phyloP scores from a whole-genome alignment of 192 early-diverging fungal genomes.

The Chytriomyces hyalinus region DNA sequence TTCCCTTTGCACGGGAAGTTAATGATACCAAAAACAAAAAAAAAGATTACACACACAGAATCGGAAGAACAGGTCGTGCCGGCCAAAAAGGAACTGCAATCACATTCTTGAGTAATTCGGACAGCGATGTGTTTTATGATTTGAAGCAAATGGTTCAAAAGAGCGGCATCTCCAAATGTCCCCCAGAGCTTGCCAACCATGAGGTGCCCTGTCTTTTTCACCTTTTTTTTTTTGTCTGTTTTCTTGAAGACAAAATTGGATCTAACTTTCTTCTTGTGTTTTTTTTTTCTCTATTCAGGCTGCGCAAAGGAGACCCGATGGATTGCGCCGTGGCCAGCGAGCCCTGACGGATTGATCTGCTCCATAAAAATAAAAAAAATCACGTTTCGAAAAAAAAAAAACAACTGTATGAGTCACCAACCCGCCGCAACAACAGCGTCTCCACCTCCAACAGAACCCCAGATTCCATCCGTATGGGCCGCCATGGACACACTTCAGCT shows the following conservation, averaged over 20 bases:
- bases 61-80: constrained; percentile 98
- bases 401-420: background rate
- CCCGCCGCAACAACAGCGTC: background rate
- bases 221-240: background rate
- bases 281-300: background rate
- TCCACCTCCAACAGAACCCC: too few species aligned
- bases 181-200: constrained; percentile 75
- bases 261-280: background rate
- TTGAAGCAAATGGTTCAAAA: constrained; percentile 74
- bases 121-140: constrained; percentile 89
- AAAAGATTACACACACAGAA: constrained; percentile 92
- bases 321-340: constrained; percentile 13
- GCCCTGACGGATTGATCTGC: constrained; percentile 23
- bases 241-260: background rate
- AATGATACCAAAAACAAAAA: background rate
- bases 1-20: background rate
- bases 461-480: constrained; percentile 25
- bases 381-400: background rate
- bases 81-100: constrained; percentile 88
- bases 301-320: constrained; percentile 30
- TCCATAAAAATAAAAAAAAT: background rate
- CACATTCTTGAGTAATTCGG: constrained; percentile 81
- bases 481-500: constrained; percentile 40
- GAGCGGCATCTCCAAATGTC: constrained; percentile 76
- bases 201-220: background rate